A percentile compares a stretch with the other conserved stretches of the same genome.
Evolutionary conservation across 1,139 yeast species (phyloP).

Genomic region (Lizanozyma gosingica): DNA sequence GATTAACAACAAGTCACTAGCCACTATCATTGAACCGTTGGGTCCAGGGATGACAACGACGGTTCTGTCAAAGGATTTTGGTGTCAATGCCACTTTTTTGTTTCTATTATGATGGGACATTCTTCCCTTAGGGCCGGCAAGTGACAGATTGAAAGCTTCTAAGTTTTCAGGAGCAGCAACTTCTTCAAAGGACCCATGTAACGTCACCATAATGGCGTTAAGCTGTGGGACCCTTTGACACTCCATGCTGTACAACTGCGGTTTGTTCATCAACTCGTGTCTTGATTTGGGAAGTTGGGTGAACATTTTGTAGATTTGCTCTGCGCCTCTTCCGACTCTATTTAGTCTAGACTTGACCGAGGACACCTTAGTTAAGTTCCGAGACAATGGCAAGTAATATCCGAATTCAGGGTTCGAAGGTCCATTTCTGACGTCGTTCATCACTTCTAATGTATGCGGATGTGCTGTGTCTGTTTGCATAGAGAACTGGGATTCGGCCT

Average conservation of each 20-base stretch:
- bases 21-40: conserved; percentile 65
- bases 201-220: conserved; percentile 63
- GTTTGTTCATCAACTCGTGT: conserved; percentile 58
- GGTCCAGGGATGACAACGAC: conserved; percentile 73
- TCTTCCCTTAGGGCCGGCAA: conserved; percentile 8
- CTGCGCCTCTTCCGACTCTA: conserved; percentile 65
- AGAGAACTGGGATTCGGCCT: conserved; percentile 80
- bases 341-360: conserved; percentile 44
- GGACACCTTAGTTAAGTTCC: conserved; percentile 68
- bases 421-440: conserved; percentile 28
- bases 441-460: conserved; percentile 34
- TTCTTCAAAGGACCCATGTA: conserved; percentile 85
- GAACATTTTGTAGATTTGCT: conserved; percentile 54
- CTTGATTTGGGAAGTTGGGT: conserved; percentile 63
- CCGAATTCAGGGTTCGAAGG: conserved; percentile 44
- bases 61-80: conserved; percentile 80
- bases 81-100: conserved; percentile 36
- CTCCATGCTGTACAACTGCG: conserved; percentile 69
- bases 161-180: conserved; percentile 39
- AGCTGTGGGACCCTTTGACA: conserved; percentile 64
- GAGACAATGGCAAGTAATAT: conserved; percentile 57
- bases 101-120: conserved; percentile 10
- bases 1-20: conserved; percentile 70
- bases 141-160: conserved; percentile 10
- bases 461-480: conserved; percentile 48